Evolutionary conservation across 192 early-diverging fungal genomes (phyloP).

Genomic region (Coemansia sp.): DNA sequence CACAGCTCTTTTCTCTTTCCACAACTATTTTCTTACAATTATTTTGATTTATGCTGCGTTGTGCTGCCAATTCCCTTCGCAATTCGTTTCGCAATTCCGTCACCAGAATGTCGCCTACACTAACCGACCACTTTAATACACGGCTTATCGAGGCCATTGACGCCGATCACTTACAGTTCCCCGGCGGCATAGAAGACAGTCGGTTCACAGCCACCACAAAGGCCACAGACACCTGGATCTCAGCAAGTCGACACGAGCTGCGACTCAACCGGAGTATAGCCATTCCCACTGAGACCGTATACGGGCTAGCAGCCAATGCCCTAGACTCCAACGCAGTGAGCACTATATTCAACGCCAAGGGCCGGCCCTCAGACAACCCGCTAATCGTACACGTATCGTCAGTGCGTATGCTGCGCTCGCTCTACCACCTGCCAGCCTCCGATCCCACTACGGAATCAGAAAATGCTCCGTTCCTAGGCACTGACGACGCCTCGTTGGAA

Average conservation of each 20-base stretch:
- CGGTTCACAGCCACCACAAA: slow-evolving; percentile 14
- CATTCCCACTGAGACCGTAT: slow-evolving; percentile 98
- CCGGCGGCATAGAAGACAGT: slow-evolving; percentile 34
- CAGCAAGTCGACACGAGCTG: slow-evolving; percentile 61
- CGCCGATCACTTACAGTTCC: slow-evolving; percentile 17
- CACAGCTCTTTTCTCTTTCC: background rate
- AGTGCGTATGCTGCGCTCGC: slow-evolving; percentile 77
- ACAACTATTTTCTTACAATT: background rate
- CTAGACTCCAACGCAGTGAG: slow-evolving; percentile 64
- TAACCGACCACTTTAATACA: slow-evolving; percentile 14
- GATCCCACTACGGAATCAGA: background rate
- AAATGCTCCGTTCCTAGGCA: slow-evolving; percentile 41
- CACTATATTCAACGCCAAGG: slow-evolving; percentile 84
- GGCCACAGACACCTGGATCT: slow-evolving; percentile 32
- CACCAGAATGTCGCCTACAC: background rate
- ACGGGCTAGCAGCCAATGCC: slow-evolving; percentile 93
- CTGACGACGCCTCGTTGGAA: slow-evolving; percentile 49
- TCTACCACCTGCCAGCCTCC: slow-evolving; percentile 58
- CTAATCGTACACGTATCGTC: slow-evolving; percentile 96
- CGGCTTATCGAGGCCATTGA: slow-evolving; percentile 15
- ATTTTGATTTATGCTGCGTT: background rate
- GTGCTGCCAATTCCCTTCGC: background rate
- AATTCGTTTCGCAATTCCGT: slow-evolving; percentile 7
- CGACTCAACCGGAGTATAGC: slow-evolving; percentile 68
- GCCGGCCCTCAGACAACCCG: slow-evolving; percentile 93